These are phyloP conservation scores for Medicago truncatula DNA, from an alignment of 306 rosid genomes.

Conservation along the genomic window DNA sequence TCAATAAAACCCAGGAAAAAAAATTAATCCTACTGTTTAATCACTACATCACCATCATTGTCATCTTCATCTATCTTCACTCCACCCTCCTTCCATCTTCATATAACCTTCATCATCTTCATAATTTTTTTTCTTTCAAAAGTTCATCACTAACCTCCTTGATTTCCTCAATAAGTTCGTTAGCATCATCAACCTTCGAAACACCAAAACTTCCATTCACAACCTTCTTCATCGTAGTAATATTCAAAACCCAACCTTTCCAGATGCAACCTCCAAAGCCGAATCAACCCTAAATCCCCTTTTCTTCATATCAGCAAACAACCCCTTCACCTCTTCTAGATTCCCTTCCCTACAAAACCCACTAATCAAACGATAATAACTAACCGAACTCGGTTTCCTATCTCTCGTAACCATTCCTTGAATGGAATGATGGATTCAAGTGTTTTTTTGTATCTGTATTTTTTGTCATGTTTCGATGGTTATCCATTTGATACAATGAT, in stretches of 20 bases:
- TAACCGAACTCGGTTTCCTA: slow-evolving; percentile 64
- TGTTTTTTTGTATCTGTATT: no score
- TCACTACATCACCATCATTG: no score
- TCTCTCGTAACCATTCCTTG: slow-evolving; percentile 63
- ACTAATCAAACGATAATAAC: slow-evolving; percentile 63
- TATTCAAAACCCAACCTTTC: slow-evolving; percentile 73
- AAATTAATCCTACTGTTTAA: no score
- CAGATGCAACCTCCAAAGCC: slow-evolving; percentile 60
- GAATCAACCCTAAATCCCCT: slow-evolving; percentile 58
- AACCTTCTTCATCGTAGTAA: slow-evolving; percentile 64
- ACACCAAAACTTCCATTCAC: slow-evolving; percentile 70
- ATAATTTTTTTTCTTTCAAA: no score
- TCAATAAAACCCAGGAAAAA: no score
- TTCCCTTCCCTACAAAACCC: slow-evolving; percentile 80
- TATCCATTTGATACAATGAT: no score
- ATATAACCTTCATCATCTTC: no score
- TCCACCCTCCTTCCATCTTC: no score
- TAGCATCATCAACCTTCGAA: slow-evolving; percentile 64
- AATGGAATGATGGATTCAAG: not conserved
- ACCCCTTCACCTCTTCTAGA: slow-evolving; percentile 64
- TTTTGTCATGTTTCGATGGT: no score
- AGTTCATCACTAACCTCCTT: slow-evolving; percentile 45
- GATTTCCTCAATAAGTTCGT: slow-evolving; percentile 58
- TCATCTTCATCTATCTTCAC: no score
- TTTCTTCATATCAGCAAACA: slow-evolving; percentile 60